Base-by-base conservation (phyloP, 1,284 basidiomycete genomes). In the Ceratobasidium sp. region DNA sequence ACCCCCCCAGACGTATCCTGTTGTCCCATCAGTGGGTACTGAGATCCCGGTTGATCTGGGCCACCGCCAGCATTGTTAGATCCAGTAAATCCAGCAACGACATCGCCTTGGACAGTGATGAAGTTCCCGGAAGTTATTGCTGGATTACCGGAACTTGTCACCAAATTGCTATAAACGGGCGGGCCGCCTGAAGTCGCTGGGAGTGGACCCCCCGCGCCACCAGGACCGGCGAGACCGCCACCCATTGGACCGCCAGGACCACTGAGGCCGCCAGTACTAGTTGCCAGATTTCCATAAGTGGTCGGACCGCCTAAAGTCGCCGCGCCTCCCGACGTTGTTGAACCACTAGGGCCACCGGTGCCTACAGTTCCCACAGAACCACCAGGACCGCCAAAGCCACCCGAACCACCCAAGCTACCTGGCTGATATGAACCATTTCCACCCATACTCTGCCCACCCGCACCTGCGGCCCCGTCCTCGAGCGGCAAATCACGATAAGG, bases 401-500 rank as follows among this genome's bases (percentile, higher is more conserved):
- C 29, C 29, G 49, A 37, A 19, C n/a, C 37, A 19, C 34, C 31
- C 3, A 31, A 22, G 31, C 64, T 27, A 1, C 37, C 24, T n/a
- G 19, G 19, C n/a, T n/a, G n/a, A n/a, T n/a, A n/a, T 16, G 48
- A 9, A 9, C 48, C 48, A 51, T 64, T 16, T 64, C 24, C 22
- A 22, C 19, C 3, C 27, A 46, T 37, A 69, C 16, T 22, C 29
- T 69, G 59, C 19, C 59, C 37, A 5, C 37, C 56, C 4, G n/a
- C 29, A 43, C 37, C 34, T 61, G 16, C 37, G 9, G 6, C 16
- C 13, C 8, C 59, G 19, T 41, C 34, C 14, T 39, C 66, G 4
- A 24, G 13, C 14, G 66, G 66, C 34, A 58, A 16, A 39, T 69
- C 66, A 13, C 66, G 66, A 34, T 69, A 69, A 9, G 66, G 66